Evolutionary conservation across 306 rosid genomes (phyloP), one percentile per base, ranked within the genome.

Genomic region (Senna siamea): DNA sequence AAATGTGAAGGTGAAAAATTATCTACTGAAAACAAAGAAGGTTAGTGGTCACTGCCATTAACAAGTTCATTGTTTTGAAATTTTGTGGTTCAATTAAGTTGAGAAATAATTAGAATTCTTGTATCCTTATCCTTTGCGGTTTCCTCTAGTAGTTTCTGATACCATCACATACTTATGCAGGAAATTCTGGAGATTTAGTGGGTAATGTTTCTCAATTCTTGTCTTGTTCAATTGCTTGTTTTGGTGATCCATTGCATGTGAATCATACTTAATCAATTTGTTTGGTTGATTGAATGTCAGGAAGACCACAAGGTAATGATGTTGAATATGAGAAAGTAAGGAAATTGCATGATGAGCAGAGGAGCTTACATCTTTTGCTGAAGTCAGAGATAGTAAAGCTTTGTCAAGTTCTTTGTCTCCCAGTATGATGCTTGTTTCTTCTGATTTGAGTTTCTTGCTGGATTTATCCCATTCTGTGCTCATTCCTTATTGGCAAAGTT

Each of bases 1-100:
- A 88, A 84, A 74, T 50, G 60, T 82, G 89, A 76, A 58, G 83
- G 70, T 58, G 90, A 62, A 57, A 80, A 77, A 57, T 44, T 73
- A 63, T 19, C 41, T 57, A 35, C 78, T 43, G 73, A 78, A 64
- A 65, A 52, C 70, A 82, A 81, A 81, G 82, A 87, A 78, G 97
- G 97, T 94, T 80, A 81, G 78, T 78, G 69, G 57, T 58, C 44
- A 53, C 57, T 40, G 52, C 47, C 73, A 47, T 67, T 66, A 7
- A 54, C 62, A 19, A 9, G 75, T 61, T 47, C 32, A 34, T 65
- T 76, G 10, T 70, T 48, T 32, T 72, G 62, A 57, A 9, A 12
- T 76, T 56, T 64, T 19, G 18, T 75, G 65, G 67, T 72, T 80
- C 66, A 74, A 41, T 60, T 81, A 69, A 66, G 67, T 56, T 57